These are phyloP conservation scores for Colletotrichum theobromicola DNA, from an alignment of 2,329 filamentous ascomycete genomes.

Conservation along the genomic window DNA sequence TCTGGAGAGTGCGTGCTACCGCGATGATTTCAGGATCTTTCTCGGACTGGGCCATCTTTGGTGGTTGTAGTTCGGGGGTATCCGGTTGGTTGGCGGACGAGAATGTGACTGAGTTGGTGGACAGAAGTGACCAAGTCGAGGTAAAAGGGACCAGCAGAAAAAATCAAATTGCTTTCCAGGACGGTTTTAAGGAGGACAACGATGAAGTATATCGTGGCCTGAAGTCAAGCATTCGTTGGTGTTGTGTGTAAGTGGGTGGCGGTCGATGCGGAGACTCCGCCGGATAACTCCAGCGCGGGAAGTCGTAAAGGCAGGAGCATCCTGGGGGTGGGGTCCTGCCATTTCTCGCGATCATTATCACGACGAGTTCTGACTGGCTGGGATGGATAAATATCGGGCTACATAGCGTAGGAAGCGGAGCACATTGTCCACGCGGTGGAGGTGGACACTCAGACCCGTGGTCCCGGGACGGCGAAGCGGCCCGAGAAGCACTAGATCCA, in stretches of 20 bases:
- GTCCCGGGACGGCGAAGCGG: background rate
- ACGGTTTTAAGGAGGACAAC: background rate
- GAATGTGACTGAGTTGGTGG: background rate
- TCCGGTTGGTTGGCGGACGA: background rate
- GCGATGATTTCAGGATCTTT: slow-evolving; percentile 7
- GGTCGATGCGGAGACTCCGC: background rate
- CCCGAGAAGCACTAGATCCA: background rate
- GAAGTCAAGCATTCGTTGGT: background rate
- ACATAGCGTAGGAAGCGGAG: background rate
- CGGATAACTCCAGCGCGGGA: background rate
- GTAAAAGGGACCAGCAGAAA: background rate
- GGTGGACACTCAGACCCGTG: background rate
- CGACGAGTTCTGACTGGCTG: background rate
- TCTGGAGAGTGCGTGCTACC: background rate
- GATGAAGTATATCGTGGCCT: background rate
- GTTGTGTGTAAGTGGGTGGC: background rate
- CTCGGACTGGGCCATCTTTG: background rate
- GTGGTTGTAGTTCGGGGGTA: no score
- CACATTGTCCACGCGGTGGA: background rate
- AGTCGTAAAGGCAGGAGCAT: background rate
- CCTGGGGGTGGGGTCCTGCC: background rate
- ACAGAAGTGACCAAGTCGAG: background rate
- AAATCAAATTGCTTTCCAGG: fast-evolving
- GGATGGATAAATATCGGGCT: background rate
- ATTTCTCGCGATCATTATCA: background rate